A percentile compares a stretch with the other conserved stretches of the same genome.
Conservation (phyloP, 75 land plant genomes). For the Chamaecyparis obtusa region DNA sequence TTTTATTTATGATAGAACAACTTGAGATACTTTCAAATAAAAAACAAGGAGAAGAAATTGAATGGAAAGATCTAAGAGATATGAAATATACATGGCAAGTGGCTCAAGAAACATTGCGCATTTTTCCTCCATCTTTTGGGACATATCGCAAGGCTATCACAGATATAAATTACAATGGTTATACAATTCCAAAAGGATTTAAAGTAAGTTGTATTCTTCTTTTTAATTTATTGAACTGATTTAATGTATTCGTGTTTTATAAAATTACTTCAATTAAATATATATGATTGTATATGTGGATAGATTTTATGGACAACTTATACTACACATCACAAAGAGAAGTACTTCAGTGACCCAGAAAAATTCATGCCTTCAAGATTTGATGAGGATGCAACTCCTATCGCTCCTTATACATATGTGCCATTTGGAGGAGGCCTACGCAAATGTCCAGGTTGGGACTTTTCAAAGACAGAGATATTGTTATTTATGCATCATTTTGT, state of each 20-base stretch:
- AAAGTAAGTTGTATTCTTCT: too few species aligned
- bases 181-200: background rate
- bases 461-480: slow-evolving; percentile 45
- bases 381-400: background rate
- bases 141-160: slow-evolving; percentile 19
- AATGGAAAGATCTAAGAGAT: slow-evolving; percentile 20
- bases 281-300: background rate
- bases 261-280: too few species aligned
- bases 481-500: slow-evolving; percentile 44
- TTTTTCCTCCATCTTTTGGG: slow-evolving; percentile 29
- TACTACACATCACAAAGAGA: background rate
- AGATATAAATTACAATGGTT: slow-evolving; percentile 15
- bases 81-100: slow-evolving; percentile 53
- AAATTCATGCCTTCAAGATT: background rate
- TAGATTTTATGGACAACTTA: background rate
- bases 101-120: slow-evolving; percentile 38
- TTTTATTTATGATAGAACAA: slow-evolving; percentile 17
- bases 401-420: background rate
- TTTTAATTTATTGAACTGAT: too few species aligned
- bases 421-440: slow-evolving; percentile 58
- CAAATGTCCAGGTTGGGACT: slow-evolving; percentile 49
- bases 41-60: background rate
- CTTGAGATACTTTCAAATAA: slow-evolving; percentile 9
- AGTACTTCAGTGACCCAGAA: background rate
- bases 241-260: too few species aligned